Percentiles rank a stretch among this genome's conserved stretches.
Conservation (phyloP, 495 filamentous ascomycete species). For the Neurospora sp. region DNA sequence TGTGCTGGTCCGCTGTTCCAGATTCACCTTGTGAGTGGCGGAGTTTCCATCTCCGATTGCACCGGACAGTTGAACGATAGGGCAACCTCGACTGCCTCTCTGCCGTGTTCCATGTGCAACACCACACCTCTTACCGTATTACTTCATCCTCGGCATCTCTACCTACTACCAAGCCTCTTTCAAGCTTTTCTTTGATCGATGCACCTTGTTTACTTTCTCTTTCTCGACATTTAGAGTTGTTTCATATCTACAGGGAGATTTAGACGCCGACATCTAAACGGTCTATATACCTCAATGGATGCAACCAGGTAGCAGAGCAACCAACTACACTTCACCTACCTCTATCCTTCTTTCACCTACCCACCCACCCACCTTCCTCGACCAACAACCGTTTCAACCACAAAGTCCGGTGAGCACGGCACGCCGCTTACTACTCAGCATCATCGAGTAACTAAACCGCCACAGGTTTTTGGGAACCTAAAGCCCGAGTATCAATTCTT, state of each 20-base stretch:
- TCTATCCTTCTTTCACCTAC: not conserved
- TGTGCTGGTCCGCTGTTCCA: not conserved
- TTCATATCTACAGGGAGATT: not conserved
- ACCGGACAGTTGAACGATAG: not conserved
- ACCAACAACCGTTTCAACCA: not conserved
- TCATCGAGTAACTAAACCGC: not conserved
- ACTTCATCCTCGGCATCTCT: not conserved
- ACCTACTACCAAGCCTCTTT: not conserved
- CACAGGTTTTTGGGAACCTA: not conserved
- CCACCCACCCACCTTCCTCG: not conserved
- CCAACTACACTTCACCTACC: not conserved
- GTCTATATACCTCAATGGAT: not conserved
- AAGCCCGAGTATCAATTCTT: slow-evolving; percentile 2
- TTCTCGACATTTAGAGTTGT: not conserved
- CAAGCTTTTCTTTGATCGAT: not conserved
- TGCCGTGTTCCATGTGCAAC: not conserved
- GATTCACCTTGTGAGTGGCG: not conserved
- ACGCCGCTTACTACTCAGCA: not conserved
- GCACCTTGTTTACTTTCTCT: not conserved
- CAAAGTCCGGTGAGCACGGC: not conserved
- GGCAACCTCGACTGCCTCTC: not conserved
- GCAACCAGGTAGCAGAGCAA: not conserved
- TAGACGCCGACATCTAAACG: not conserved
- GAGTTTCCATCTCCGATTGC: not conserved
- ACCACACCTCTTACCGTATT: not conserved